phyloP scores from a whole-genome alignment of 495 filamentous ascomycete species.

The Schizothecium vesticola region DNA sequence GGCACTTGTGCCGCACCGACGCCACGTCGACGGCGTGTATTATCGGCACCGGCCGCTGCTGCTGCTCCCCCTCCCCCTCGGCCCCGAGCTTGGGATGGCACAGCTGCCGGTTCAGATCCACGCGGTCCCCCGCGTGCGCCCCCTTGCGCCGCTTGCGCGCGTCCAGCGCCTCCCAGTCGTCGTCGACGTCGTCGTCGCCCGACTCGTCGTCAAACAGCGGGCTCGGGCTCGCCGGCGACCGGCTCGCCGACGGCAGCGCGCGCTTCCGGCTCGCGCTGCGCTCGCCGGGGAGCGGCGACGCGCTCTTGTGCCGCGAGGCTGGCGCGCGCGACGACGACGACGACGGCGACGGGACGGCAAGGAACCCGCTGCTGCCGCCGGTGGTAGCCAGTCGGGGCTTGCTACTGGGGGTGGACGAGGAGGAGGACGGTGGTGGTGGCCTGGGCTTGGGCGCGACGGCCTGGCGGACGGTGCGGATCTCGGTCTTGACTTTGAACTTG shows the following conservation, averaged over 20 bases:
- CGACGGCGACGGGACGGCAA: not conserved
- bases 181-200: slow-evolving; percentile 28
- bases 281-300: not conserved
- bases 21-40: slow-evolving; percentile 68
- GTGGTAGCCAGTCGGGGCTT: slow-evolving; percentile 3
- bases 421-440: not conserved
- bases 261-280: slow-evolving; percentile 25
- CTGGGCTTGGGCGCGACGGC: slow-evolving; percentile 21
- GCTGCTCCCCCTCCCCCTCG: slow-evolving; percentile 38
- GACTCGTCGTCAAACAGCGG: slow-evolving; percentile 23
- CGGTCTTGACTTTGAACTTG: slow-evolving; percentile 32
- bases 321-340: not conserved
- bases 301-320: not conserved
- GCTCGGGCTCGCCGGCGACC: slow-evolving; percentile 25
- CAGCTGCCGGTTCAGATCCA: slow-evolving; percentile 55
- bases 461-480: slow-evolving; percentile 25
- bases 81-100: slow-evolving; percentile 56
- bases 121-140: slow-evolving; percentile 13
- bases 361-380: not conserved
- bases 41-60: slow-evolving; percentile 28
- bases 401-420: slow-evolving; percentile 1
- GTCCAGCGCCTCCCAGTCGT: slow-evolving; percentile 31
- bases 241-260: slow-evolving; percentile 11
- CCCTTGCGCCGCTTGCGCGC: slow-evolving; percentile 31
- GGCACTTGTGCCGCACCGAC: slow-evolving; percentile 43